phyloP scores from a whole-genome alignment of 148 eudicot genomes.

The Oxyria digyna region DNA sequence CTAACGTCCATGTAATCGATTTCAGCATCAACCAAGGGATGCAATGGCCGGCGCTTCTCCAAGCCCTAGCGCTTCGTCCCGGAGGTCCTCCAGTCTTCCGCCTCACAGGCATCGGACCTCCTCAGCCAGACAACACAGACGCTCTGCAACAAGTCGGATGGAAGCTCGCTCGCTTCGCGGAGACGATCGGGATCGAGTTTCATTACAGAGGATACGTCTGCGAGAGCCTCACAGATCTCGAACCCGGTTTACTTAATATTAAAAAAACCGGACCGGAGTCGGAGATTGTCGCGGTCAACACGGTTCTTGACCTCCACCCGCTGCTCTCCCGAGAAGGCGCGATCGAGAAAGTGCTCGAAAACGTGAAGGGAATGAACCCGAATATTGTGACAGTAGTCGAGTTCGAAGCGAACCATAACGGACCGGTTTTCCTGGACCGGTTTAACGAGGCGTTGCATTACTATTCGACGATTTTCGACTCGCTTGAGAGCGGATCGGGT shows the following conservation, averaged over 20 bases:
- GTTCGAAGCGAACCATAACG: slow-evolving; percentile 79
- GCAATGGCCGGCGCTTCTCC: slow-evolving; percentile 95
- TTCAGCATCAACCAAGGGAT: slow-evolving; percentile 83
- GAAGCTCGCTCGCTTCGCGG: slow-evolving; percentile 71
- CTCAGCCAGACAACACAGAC: slow-evolving; percentile 63
- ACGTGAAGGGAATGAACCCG: slow-evolving; percentile 55
- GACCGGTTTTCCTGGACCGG: slow-evolving; percentile 50
- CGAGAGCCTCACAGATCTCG: slow-evolving; percentile 58
- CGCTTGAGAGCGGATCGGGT: slow-evolving; percentile 44
- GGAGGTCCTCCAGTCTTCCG: slow-evolving; percentile 76
- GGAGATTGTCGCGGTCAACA: slow-evolving; percentile 51
- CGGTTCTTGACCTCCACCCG: slow-evolving; percentile 72
- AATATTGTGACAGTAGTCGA: slow-evolving; percentile 70
- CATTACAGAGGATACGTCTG: slow-evolving; percentile 65
- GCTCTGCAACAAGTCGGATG: slow-evolving; percentile 69
- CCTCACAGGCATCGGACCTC: slow-evolving; percentile 78
- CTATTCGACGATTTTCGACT: slow-evolving; percentile 84
- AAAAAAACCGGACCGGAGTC: slow-evolving; percentile 32
- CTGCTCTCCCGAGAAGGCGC: slow-evolving; percentile 42
- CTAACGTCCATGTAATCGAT: slow-evolving; percentile 69
- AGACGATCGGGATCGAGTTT: slow-evolving; percentile 47
- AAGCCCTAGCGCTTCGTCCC: slow-evolving; percentile 60
- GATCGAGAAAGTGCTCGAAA: slow-evolving; percentile 40
- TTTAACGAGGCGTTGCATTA: slow-evolving; percentile 75
- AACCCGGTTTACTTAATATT: slow-evolving; percentile 29